A percentile compares a stretch with the other conserved stretches of the same genome.
Evolutionary conservation across 208 protist genomes (phyloP).

Genomic region (Wallacemonas collosoma): DNA sequence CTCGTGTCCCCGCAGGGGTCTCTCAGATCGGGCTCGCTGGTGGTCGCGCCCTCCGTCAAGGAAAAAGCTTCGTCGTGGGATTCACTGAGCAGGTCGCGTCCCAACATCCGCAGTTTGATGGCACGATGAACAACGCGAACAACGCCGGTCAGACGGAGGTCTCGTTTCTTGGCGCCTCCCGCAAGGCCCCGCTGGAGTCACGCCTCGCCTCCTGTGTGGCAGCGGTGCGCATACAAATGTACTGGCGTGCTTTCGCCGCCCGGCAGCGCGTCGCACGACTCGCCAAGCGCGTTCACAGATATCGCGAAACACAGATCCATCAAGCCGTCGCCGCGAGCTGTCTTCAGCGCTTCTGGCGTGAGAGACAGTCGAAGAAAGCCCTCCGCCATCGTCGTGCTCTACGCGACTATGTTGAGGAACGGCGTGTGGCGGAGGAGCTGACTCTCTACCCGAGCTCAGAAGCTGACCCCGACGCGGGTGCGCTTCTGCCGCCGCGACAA

Average conservation of each 20-base stretch:
- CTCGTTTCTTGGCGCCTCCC: too few relatives aligned
- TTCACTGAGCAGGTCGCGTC: background rate
- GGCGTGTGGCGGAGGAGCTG: slow-evolving; percentile 11
- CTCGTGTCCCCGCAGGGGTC: background rate
- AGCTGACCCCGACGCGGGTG: background rate
- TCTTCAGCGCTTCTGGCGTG: slow-evolving; percentile 40
- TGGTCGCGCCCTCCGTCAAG: background rate
- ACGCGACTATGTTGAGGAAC: slow-evolving; percentile 9
- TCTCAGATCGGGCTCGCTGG: background rate
- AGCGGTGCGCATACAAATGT: slow-evolving; percentile 40
- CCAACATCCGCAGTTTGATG: background rate
- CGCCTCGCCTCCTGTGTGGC: slow-evolving; percentile 38
- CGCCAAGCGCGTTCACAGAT: background rate
- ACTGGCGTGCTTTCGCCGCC: slow-evolving; percentile 37
- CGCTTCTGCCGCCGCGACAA: background rate
- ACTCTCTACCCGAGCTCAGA: background rate
- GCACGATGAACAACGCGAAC: too few relatives aligned
- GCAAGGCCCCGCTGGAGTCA: slow-evolving; percentile 12
- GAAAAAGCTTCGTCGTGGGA: slow-evolving; percentile 2
- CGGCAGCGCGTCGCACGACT: background rate
- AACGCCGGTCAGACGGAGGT: too few relatives aligned
- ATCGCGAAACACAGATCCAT: slow-evolving; percentile 1
- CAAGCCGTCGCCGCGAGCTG: slow-evolving; percentile 28
- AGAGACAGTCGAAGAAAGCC: slow-evolving; percentile 20
- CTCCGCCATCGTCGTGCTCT: background rate